These are phyloP conservation scores for Kodamaea anthophila DNA, from an alignment of 1,139 yeast species.

Conservation along the genomic window DNA sequence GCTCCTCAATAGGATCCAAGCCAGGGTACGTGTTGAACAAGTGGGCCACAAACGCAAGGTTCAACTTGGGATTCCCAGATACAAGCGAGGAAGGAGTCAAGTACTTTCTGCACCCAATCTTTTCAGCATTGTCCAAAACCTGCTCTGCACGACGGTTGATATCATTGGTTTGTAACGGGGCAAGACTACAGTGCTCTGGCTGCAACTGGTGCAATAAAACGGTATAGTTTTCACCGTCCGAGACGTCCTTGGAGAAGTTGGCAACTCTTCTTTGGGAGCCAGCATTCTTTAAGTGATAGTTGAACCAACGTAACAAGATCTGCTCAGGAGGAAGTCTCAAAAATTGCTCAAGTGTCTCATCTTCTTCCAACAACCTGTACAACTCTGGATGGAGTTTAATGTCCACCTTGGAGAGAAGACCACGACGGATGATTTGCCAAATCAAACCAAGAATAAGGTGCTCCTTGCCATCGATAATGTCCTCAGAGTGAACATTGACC, in stretches of 20 bases:
- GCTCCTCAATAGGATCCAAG: constrained; percentile 89
- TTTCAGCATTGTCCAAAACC: constrained; percentile 80
- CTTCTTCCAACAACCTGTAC: constrained; percentile 90
- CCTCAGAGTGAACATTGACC: constrained; percentile 95
- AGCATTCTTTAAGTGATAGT: constrained; percentile 93
- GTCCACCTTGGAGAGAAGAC: constrained; percentile 88
- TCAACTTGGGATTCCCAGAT: constrained; percentile 94
- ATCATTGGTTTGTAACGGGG: constrained; percentile 74
- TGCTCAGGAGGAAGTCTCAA: constrained; percentile 96
- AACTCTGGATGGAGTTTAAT: constrained; percentile 95
- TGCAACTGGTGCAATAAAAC: constrained; percentile 81
- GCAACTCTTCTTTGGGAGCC: constrained; percentile 79
- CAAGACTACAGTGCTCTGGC: constrained; percentile 73
- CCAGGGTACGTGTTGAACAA: constrained; percentile 96
- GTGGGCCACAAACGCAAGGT: constrained; percentile 95
- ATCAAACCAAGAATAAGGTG: constrained; percentile 91
- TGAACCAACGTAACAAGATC: constrained; percentile 94
- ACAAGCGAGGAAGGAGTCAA: constrained; percentile 89
- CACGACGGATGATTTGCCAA: constrained; percentile 98
- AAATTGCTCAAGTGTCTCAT: constrained; percentile 95
- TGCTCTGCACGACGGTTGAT: constrained; percentile 79
- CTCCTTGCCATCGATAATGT: constrained; percentile 94
- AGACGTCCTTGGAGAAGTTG: constrained; percentile 81
- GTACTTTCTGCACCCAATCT: constrained; percentile 86
- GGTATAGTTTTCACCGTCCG: constrained; percentile 95